Conservation (phyloP, 192 early-diverging fungal species). For the Gonapodya sp. region DNA sequence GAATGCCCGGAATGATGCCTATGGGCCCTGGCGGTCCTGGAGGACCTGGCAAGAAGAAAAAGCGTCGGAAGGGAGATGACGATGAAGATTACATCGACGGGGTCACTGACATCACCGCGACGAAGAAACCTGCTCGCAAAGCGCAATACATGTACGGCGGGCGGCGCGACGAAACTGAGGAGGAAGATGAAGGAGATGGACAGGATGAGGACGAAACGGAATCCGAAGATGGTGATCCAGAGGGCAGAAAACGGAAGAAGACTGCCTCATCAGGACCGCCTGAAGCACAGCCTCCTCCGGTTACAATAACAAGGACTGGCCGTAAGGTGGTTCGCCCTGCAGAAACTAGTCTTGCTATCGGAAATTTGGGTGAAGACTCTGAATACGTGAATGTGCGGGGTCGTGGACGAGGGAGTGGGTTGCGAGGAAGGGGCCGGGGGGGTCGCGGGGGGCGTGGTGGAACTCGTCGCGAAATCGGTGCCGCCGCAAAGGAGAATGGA, state of each 20-base stretch:
- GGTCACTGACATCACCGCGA: neutral
- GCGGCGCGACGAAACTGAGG: neutral
- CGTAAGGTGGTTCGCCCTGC: neutral
- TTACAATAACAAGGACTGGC: neutral
- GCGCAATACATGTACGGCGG: neutral
- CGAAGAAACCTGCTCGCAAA: neutral
- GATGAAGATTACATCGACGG: slow-evolving; percentile 1
- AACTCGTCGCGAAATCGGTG: neutral
- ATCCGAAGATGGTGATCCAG: neutral
- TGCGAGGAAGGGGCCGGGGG: neutral
- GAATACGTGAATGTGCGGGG: neutral
- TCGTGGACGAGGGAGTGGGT: neutral
- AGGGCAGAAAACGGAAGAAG: neutral
- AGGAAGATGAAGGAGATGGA: neutral
- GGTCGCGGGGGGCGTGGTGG: neutral
- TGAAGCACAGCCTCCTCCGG: neutral
- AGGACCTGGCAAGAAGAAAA: neutral
- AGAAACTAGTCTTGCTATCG: neutral
- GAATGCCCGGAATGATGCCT: neutral
- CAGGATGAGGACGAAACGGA: neutral
- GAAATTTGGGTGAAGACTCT: neutral
- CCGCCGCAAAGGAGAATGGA: neutral
- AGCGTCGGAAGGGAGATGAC: slow-evolving; percentile 1
- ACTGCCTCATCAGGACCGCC: neutral
- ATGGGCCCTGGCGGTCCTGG: neutral